Conservation (phyloP, 73 alveolate species). For the Blepharisma japonicum region DNA sequence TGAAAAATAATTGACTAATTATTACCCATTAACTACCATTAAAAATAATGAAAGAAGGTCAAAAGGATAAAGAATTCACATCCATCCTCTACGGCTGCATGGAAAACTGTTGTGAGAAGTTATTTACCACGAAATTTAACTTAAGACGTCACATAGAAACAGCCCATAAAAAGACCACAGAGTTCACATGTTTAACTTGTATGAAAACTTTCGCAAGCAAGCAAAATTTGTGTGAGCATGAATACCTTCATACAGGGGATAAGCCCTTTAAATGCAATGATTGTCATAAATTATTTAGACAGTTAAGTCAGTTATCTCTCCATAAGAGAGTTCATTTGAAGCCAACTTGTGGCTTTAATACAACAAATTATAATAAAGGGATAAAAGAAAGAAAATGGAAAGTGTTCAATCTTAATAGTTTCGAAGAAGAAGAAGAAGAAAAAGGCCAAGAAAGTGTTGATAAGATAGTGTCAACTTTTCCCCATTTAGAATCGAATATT, state of each 20-base stretch:
- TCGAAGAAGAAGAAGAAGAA: too few relatives aligned
- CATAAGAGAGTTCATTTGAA: not conserved
- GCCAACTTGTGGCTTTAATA: not conserved
- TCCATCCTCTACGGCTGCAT: constrained; percentile 8
- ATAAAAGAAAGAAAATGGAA: too few relatives aligned
- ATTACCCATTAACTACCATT: too few relatives aligned
- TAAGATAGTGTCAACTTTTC: too few relatives aligned
- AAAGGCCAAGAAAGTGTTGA: too few relatives aligned
- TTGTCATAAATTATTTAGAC: not conserved
- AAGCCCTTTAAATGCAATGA: not conserved
- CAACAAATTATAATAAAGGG: too few relatives aligned
- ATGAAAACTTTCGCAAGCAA: not conserved
- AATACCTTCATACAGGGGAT: not conserved
- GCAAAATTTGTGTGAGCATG: not conserved
- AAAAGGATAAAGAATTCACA: too few relatives aligned
- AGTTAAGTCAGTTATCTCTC: not conserved
- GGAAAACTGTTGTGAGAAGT: not conserved
- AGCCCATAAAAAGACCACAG: not conserved
- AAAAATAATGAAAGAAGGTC: too few relatives aligned
- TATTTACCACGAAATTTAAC: not conserved
- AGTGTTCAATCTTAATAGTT: too few relatives aligned
- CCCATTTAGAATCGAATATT: too few relatives aligned
- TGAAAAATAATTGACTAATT: too few relatives aligned
- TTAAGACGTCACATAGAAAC: not conserved
- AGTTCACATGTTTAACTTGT: not conserved